Evolutionary conservation across 148 eudicot genomes (phyloP).

Genomic region (Rheum nobile): DNA sequence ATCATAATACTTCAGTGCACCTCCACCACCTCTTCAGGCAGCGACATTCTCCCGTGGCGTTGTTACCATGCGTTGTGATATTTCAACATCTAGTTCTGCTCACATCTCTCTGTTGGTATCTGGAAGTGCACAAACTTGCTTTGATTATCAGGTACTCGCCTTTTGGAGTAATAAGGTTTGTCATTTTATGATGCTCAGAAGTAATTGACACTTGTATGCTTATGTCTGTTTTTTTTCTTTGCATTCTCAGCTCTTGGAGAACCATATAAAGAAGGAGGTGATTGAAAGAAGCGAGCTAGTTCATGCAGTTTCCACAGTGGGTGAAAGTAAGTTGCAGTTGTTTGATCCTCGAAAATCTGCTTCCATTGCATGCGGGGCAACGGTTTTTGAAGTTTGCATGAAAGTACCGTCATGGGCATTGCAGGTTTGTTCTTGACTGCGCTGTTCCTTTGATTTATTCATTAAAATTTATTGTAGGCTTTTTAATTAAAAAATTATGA

Average conservation of each 20-base stretch:
- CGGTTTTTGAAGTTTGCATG: constrained; percentile 84
- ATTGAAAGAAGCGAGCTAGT: constrained; percentile 66
- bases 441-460: neutral
- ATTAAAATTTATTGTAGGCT: neutral
- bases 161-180: neutral
- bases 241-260: constrained; percentile 60
- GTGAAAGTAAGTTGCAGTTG: constrained; percentile 36
- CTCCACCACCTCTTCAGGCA: constrained; percentile 98
- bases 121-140: constrained; percentile 97
- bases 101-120: constrained; percentile 89
- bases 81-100: constrained; percentile 77
- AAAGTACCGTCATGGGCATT: constrained; percentile 91
- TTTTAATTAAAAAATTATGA: neutral
- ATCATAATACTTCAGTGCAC: constrained; percentile 53
- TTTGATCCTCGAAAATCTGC: constrained; percentile 77
- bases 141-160: constrained; percentile 78
- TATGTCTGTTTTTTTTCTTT: neutral
- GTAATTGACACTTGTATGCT: neutral
- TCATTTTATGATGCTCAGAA: neutral
- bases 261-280: constrained; percentile 85
- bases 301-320: constrained; percentile 37
- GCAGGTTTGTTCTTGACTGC: constrained; percentile 41
- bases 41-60: constrained; percentile 94
- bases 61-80: constrained; percentile 94
- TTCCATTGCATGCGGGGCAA: constrained; percentile 78